A percentile compares a stretch with the other conserved stretches of the same genome.
These are phyloP conservation scores for Neoboletus subvelutipes DNA, from an alignment of 768 basidiomycete species.

Conservation along the genomic window DNA sequence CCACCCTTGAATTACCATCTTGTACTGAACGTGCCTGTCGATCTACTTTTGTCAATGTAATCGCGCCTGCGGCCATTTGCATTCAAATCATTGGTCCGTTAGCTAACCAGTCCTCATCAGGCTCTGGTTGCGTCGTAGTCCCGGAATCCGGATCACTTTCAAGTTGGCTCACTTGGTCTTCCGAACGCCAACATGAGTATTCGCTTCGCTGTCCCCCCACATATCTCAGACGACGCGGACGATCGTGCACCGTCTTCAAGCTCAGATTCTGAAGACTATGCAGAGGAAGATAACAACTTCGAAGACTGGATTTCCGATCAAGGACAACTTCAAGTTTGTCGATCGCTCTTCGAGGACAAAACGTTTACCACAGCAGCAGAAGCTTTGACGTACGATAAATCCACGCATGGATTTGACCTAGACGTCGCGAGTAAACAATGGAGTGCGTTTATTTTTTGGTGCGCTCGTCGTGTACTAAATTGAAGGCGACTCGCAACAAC, in stretches of 20 bases:
- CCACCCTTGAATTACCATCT: neutral
- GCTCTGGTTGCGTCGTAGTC: neutral
- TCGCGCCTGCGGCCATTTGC: neutral
- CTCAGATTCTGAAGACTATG: slow-evolving; percentile 26
- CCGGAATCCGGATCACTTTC: neutral
- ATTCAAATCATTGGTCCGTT: neutral
- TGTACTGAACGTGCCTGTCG: neutral
- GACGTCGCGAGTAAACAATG: slow-evolving; percentile 47
- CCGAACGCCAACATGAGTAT: slow-evolving; percentile 27
- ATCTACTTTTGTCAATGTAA: neutral
- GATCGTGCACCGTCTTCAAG: slow-evolving; percentile 17
- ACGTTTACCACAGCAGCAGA: slow-evolving; percentile 57
- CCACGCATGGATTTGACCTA: slow-evolving; percentile 62
- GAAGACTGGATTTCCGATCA: slow-evolving; percentile 83
- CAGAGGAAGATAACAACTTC: slow-evolving; percentile 60
- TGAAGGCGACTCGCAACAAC: neutral
- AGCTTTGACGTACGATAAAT: slow-evolving; percentile 62
- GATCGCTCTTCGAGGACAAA: slow-evolving; percentile 74
- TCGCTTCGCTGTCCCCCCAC: slow-evolving; percentile 22
- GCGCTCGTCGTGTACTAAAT: neutral
- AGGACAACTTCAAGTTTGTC: slow-evolving; percentile 49
- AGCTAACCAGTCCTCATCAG: neutral
- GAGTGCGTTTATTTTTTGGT: slow-evolving; percentile 43
- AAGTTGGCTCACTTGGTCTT: neutral
- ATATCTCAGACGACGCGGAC: slow-evolving; percentile 8